Base-by-base conservation (phyloP, 805 yeast genomes). In the Metschnikowia colocasiae region DNA sequence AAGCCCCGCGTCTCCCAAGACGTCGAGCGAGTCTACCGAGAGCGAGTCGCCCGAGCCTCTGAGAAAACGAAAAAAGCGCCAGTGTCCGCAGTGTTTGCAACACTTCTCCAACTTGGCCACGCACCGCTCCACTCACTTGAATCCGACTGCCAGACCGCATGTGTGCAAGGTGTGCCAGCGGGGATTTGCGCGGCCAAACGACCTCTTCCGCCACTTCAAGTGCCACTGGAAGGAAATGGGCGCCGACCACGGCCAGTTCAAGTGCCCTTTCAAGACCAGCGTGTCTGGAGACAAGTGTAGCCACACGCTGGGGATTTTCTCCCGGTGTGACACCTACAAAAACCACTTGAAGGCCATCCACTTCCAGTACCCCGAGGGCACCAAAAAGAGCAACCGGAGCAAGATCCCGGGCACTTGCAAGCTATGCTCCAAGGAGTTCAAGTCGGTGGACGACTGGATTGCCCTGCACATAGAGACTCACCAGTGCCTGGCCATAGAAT, bases 301-400 rank as follows among this genome's bases (percentile, higher is more conserved):
- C 61, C 97, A 90, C 62, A 79, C 80, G 46, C 80, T 88, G 6
- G 97, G 97, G 4, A 82, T 86, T 26, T 90, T 90, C 59, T 82
- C 90, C 10, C 75, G 97, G 43, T 86, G 96, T 62, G 97, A 90
- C 62, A 90, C 97, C 4, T 90, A 81, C 68, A 90, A 90, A 61
- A 90, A 90, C 66, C 97, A 90, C 66, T 72, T 90, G 51, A 87
- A 87, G 63, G 95, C 96, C 1, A 76, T 90, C 51, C 97, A 90
- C 61, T 90, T 90, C 63, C 85, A 80, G 54, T 90, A 90, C 64
- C 97, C 97, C 4, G 77, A 78, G 33, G 96, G 96, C 6, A 89
- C 96, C 3, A 80, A 83, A 60, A 88, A 89, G 65, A 82, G 79
- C 51, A 85, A 87, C 57, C 76, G 97, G 52, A 64, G 67, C 18